Evolutionary conservation across 495 filamentous ascomycete genomes (phyloP).

Genomic region (Aspergillus diversus): DNA sequence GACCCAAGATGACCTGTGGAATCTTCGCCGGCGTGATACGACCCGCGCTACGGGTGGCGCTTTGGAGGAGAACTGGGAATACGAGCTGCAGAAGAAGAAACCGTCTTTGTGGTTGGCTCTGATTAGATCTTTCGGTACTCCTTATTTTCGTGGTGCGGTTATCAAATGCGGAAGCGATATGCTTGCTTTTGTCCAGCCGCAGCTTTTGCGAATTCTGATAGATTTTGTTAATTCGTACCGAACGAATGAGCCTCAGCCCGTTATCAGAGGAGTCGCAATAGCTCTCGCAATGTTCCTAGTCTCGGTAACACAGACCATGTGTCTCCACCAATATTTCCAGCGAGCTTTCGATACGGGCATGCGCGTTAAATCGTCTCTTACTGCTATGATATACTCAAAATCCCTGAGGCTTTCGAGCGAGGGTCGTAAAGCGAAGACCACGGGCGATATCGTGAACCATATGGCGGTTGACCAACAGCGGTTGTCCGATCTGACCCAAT

Average conservation of each 20-base stretch:
- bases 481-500: slow-evolving; percentile 93
- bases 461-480: slow-evolving; percentile 98
- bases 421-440: slow-evolving; percentile 85
- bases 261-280: slow-evolving; percentile 83
- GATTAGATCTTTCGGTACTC: slow-evolving; percentile 79
- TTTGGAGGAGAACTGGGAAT: slow-evolving; percentile 76
- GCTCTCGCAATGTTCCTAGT: slow-evolving; percentile 90
- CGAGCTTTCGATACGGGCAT: slow-evolving; percentile 93
- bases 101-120: slow-evolving; percentile 94
- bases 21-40: slow-evolving; percentile 77
- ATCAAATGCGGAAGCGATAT: slow-evolving; percentile 87
- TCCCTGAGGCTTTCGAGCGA: slow-evolving; percentile 89
- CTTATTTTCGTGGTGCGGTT: slow-evolving; percentile 76
- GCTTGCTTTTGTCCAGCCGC: slow-evolving; percentile 87
- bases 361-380: slow-evolving; percentile 89
- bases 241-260: slow-evolving; percentile 67
- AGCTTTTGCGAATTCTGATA: slow-evolving; percentile 85
- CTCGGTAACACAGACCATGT: slow-evolving; percentile 79
- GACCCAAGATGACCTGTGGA: slow-evolving; percentile 97
- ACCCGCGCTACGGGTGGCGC: slow-evolving; percentile 67
- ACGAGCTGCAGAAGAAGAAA: slow-evolving; percentile 71
- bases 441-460: slow-evolving; percentile 97
- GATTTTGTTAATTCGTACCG: slow-evolving; percentile 82
- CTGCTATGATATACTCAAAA: slow-evolving; percentile 90
- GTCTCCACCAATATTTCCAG: slow-evolving; percentile 95